These are phyloP conservation scores for Teratosphaeria zuluensis DNA, from an alignment of 2,329 filamentous ascomycete genomes.

Conservation along the genomic window DNA sequence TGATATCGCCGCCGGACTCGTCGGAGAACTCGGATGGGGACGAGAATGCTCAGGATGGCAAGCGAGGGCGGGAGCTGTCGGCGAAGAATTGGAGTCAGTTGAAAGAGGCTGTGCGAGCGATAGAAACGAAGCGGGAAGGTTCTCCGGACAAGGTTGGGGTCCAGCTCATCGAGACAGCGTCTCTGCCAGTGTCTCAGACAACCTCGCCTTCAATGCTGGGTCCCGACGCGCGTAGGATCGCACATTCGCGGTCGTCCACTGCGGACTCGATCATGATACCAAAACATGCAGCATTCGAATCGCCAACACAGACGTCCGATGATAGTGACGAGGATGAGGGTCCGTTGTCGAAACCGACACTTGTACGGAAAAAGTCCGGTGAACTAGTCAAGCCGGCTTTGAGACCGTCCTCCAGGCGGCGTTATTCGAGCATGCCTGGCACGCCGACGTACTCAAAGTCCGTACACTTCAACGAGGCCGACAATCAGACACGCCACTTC, in stretches of 20 bases:
- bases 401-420: slow-evolving; percentile 64
- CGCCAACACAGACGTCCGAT: slow-evolving; percentile 33
- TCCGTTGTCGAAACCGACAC: slow-evolving; percentile 57
- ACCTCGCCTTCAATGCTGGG: slow-evolving; percentile 34
- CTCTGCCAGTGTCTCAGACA: slow-evolving; percentile 26
- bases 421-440: slow-evolving; percentile 93
- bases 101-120: slow-evolving; percentile 71
- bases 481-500: slow-evolving; percentile 94
- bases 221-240: slow-evolving; percentile 49
- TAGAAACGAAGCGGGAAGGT: slow-evolving; percentile 54
- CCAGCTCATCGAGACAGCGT: slow-evolving; percentile 10
- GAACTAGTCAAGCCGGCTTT: slow-evolving; percentile 91
- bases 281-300: slow-evolving; percentile 33
- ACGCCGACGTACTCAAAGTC: slow-evolving; percentile 93
- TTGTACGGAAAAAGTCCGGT: slow-evolving; percentile 96
- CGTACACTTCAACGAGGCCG: slow-evolving; percentile 95
- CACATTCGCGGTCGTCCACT: slow-evolving; percentile 51
- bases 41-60: slow-evolving; percentile 20
- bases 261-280: slow-evolving; percentile 44
- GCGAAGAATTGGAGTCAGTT: slow-evolving; percentile 52
- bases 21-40: slow-evolving; percentile 74
- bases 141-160: slow-evolving; percentile 41
- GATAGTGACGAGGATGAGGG: slow-evolving; percentile 45
- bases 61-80: slow-evolving; percentile 28
- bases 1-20: slow-evolving; percentile 88